These are phyloP conservation scores for Cocos nucifera DNA, from an alignment of 176 grass and related monocot species.

Conservation along the genomic window DNA sequence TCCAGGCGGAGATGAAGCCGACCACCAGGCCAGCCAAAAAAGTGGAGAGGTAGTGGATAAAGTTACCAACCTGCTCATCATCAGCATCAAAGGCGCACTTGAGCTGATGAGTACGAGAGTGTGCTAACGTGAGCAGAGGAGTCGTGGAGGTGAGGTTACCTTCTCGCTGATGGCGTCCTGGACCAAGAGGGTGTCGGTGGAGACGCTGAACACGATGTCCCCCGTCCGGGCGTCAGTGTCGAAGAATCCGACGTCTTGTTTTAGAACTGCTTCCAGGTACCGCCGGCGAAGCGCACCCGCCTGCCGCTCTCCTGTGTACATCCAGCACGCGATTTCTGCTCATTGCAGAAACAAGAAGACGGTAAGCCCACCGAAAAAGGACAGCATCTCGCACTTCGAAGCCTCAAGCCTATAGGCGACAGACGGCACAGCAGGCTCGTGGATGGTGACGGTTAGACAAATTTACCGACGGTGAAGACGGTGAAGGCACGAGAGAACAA, in stretches of 20 bases:
- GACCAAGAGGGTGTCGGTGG: slow-evolving; percentile 86
- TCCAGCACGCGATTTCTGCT: slow-evolving; percentile 96
- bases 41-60: slow-evolving; percentile 87
- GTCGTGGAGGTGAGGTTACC: slow-evolving; percentile 1
- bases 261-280: slow-evolving; percentile 84
- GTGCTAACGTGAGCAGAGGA: too few relatives aligned
- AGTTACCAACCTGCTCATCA: slow-evolving; percentile 54
- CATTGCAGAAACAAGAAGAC: neutral
- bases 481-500: too few relatives aligned
- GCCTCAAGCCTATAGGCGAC: too few relatives aligned
- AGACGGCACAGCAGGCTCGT: too few relatives aligned
- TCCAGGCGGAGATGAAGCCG: slow-evolving; percentile 81
- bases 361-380: slow-evolving; percentile 2
- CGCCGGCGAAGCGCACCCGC: slow-evolving; percentile 60
- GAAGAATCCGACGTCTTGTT: slow-evolving; percentile 96
- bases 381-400: too few relatives aligned
- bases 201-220: slow-evolving; percentile 88
- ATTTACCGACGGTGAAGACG: too few relatives aligned
- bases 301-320: slow-evolving; percentile 96
- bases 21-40: slow-evolving; percentile 91
- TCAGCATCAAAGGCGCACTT: too few relatives aligned
- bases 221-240: slow-evolving; percentile 93
- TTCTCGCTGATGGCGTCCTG: slow-evolving; percentile 98
- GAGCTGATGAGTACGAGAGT: too few relatives aligned
- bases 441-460: too few relatives aligned